Base-by-base conservation (phyloP, 192 early-diverging fungal genomes). In the Rhizophagus sp. region DNA sequence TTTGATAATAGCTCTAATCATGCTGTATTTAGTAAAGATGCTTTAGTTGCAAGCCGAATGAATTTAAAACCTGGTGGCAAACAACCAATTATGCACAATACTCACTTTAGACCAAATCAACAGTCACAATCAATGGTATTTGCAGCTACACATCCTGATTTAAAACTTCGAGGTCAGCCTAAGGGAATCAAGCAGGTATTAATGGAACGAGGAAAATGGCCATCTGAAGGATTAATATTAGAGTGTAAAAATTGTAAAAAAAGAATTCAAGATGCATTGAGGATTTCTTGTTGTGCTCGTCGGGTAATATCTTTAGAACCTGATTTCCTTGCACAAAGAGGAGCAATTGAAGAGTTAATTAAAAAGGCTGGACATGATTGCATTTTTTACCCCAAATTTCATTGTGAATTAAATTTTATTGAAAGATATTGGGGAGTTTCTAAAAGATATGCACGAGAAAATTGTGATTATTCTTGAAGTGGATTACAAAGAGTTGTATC, bases 401-500 rank as follows among this genome's bases (percentile, higher is more conserved):
- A n/a, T n/a, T n/a, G n/a, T n/a, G n/a, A n/a, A n/a, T n/a, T n/a
- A n/a, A n/a, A n/a, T n/a, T n/a, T n/a, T n/a, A n/a, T n/a, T n/a
- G 74, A 83, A 70, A 66, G 65, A 71, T 83, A 80, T 52, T 83
- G 75, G 75, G 79, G 75, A 68, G 79, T 79, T 12, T 61, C 41
- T 27, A 83, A 80, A 61, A 27, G 71, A 13, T 83, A 83, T 73
- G 24, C 73, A 17, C 7, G 62, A 12, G 69, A 71, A 57, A 36
- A 80, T 65, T 83, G 79, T 62, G 69, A 80, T 72, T 80, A 83
- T 80, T 73, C 75, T 34, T 83, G 74, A 52, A 25, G 41, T 33
- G 72, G 78, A 44, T 78, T 83, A 27, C 68, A 78, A 62, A 24
- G 22, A 73, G 73, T 72, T 13, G 74, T 82, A 13, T 76, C 81